These are phyloP conservation scores for Rubia tinctorum DNA, from an alignment of 305 asterid species.

Conservation along the genomic window DNA sequence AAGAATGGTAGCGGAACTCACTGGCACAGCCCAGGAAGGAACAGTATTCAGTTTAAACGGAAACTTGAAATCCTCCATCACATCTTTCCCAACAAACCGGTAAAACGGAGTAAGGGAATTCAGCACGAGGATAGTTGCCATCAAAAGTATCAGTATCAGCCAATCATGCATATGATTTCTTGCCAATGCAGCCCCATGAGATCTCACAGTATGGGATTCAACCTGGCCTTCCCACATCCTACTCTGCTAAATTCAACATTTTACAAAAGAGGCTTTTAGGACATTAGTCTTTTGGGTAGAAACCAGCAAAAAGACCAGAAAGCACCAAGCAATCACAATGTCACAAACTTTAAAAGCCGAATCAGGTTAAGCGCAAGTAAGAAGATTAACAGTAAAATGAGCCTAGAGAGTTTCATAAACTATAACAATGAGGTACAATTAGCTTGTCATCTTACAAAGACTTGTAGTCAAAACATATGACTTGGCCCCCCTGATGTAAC, in stretches of 20 bases:
- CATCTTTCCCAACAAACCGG: slow-evolving; percentile 84
- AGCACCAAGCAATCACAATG: neutral
- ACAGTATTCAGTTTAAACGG: slow-evolving; percentile 58
- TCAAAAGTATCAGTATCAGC: slow-evolving; percentile 64
- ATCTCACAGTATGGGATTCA: slow-evolving; percentile 60
- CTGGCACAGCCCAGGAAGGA: slow-evolving; percentile 75
- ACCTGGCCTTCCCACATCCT: slow-evolving; percentile 47
- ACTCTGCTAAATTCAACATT: slow-evolving; percentile 37
- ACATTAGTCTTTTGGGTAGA: slow-evolving; percentile 4
- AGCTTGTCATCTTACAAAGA: neutral
- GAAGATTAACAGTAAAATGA: neutral
- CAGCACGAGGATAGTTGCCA: slow-evolving; percentile 31
- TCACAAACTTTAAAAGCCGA: neutral
- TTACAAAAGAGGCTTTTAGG: neutral
- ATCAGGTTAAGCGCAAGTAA: neutral
- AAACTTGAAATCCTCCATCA: slow-evolving; percentile 81
- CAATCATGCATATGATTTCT: slow-evolving; percentile 77
- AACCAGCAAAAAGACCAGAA: neutral
- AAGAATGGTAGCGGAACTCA: slow-evolving; percentile 29
- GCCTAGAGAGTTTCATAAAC: neutral
- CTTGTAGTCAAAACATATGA: neutral
- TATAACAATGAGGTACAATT: neutral
- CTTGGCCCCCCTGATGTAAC: neutral
- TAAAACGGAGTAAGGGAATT: slow-evolving; percentile 61
- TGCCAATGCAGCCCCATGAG: slow-evolving; percentile 75